phyloP scores from a whole-genome alignment of 331 rosid genomes.

The Quercus tomentella region DNA sequence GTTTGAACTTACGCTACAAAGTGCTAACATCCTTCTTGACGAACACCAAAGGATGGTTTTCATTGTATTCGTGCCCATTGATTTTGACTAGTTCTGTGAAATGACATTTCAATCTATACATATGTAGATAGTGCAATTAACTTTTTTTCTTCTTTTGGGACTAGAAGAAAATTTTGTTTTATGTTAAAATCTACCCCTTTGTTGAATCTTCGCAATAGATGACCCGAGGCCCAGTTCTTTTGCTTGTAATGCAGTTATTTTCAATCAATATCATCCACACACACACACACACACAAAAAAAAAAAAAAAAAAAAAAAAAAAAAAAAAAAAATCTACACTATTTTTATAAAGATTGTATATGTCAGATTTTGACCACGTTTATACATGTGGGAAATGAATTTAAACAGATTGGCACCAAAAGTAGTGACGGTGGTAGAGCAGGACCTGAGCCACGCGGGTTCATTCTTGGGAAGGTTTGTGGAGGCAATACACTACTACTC shows the following conservation, averaged over 20 bases:
- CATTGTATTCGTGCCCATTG: background rate
- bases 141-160: background rate
- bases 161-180: background rate
- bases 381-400: background rate
- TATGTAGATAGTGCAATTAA: background rate
- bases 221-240: too few species aligned
- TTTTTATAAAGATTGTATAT: background rate
- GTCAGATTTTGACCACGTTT: background rate
- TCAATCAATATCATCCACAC: too few species aligned
- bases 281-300: too few species aligned
- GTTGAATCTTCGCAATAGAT: too few species aligned
- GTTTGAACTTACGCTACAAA: too few species aligned
- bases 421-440: conserved; percentile 99
- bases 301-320: too few species aligned
- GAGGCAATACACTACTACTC: conserved; percentile 99
- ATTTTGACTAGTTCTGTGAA: background rate
- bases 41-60: background rate
- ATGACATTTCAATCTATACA: background rate
- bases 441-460: conserved; percentile 90
- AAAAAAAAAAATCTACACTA: too few species aligned
- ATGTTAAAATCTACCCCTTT: background rate
- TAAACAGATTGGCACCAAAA: conserved; percentile 78
- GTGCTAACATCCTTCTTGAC: background rate
- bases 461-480: conserved; percentile 91
- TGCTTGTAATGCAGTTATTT: too few species aligned